Base-by-base conservation (phyloP, 1,139 yeast genomes). In the Saccharomyces hybrid region DNA sequence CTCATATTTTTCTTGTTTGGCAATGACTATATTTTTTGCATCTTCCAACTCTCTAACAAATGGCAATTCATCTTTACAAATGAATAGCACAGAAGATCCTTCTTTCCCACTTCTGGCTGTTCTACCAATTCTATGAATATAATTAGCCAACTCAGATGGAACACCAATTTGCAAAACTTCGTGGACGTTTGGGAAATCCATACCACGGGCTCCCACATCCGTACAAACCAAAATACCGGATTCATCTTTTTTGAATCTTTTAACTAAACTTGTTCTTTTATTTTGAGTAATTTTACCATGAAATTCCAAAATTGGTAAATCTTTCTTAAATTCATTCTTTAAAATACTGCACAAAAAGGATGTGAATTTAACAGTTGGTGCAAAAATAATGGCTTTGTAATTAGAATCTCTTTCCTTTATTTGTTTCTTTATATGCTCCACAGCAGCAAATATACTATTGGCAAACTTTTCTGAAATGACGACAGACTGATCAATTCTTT, bases 181-280 rank as follows among this genome's bases (percentile, higher is more conserved):
- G 28, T 88, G 74, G 34, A 93, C 95, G 63, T 82, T 82, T 51
- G 90, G 91, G 78, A 90, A 87, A 74, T 90, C 97, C 84, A 93
- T 84, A 65, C 99, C 98, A 74, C 98, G 83, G 2, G 98, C 97
- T 60, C 93, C 96, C 54, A 93, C 97, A 72, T 91, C 96, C 1
- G 97, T 88, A 49, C 95, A 86, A 51, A 91, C 80, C 54, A 91
- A 76, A 47, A 91, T 67, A 54, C 88, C 85, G 28, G 75, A 72
- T 46, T 72, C 65, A 31, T 76, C 59, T 44, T 51, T 57, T 53
- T 67, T 69, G 54, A 69, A 69, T n/a, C 58, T 55, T 13, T 58
- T 60, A 13, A 69, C 71, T 46, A 67, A 48, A 47, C 58, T 60
- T 3, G 70, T 67, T 58, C 72, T 67, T 52, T 58, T 63, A 25